Conservation (phyloP, 495 filamentous ascomycete genomes). For the Parachaetomium inaequale region DNA sequence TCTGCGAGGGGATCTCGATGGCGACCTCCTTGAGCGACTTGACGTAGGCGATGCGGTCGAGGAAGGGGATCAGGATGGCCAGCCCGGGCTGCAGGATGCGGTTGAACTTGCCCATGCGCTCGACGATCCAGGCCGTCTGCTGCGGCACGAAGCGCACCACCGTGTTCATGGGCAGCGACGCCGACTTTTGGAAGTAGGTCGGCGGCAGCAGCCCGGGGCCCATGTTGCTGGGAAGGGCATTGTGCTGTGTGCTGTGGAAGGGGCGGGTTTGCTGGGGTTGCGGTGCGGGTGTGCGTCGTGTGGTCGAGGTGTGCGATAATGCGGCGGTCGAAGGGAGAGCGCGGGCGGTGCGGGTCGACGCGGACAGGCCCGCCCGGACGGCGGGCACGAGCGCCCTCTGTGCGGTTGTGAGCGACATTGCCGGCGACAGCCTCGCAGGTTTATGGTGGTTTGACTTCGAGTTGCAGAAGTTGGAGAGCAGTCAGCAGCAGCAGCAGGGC, state of each 20-base stretch:
- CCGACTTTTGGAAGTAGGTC: slow-evolving; percentile 54
- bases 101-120: slow-evolving; percentile 97
- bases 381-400: slow-evolving; percentile 32
- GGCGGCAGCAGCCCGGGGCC: slow-evolving; percentile 39
- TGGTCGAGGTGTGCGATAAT: not conserved
- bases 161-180: slow-evolving; percentile 80
- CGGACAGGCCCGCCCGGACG: slow-evolving; percentile 24
- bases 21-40: slow-evolving; percentile 95
- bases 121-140: slow-evolving; percentile 98
- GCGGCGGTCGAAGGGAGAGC: slow-evolving; percentile 21
- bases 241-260: slow-evolving; percentile 31
- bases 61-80: slow-evolving; percentile 80
- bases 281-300: too few species aligned
- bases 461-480: not conserved
- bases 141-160: slow-evolving; percentile 96
- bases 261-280: too few species aligned
- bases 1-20: slow-evolving; percentile 91
- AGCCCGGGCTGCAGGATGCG: slow-evolving; percentile 87
- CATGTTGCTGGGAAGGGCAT: slow-evolving; percentile 25
- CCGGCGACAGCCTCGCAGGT: slow-evolving; percentile 4
- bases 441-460: not conserved
- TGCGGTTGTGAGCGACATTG: slow-evolving; percentile 37
- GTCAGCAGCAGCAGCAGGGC: not conserved
- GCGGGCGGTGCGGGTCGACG: slow-evolving; percentile 11
- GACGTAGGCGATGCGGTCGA: slow-evolving; percentile 97